Evolutionary conservation across 805 yeast species (phyloP).

Genomic region (Suhomyces emberorum): DNA sequence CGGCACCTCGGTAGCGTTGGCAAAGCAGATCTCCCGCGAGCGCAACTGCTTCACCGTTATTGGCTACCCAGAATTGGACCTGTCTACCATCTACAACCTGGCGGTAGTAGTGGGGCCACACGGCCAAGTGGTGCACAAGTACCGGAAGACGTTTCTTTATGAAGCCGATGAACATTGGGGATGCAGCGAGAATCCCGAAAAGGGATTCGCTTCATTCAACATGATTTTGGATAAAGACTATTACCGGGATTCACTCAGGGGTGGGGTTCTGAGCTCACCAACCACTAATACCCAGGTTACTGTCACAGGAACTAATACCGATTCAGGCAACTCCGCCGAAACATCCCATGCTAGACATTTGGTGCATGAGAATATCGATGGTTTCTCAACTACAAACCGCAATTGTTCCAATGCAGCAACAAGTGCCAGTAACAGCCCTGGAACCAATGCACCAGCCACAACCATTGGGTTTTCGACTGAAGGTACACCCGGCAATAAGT

Average conservation of each 20-base stretch:
- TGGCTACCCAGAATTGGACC: constrained; percentile 72
- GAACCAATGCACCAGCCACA: neutral
- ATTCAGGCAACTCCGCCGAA: neutral
- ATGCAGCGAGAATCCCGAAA: constrained; percentile 58
- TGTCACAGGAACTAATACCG: neutral
- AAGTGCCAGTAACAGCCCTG: neutral
- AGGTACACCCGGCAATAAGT: neutral
- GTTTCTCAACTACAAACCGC: neutral
- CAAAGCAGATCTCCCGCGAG: constrained; percentile 46
- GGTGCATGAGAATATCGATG: too few species aligned
- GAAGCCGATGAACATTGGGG: constrained; percentile 83
- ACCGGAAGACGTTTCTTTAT: constrained; percentile 74
- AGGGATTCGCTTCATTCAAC: constrained; percentile 52
- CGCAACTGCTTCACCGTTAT: constrained; percentile 64
- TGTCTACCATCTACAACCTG: constrained; percentile 56
- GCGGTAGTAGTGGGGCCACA: constrained; percentile 59
- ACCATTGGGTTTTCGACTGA: constrained; percentile 11
- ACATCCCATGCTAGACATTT: too few species aligned
- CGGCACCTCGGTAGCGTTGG: constrained; percentile 57
- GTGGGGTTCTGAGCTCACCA: neutral
- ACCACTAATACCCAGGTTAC: neutral
- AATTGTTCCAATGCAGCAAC: neutral
- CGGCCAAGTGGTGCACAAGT: constrained; percentile 61
- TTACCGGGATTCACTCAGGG: neutral
- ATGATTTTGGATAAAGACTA: constrained; percentile 30